A percentile compares a stretch with the other conserved stretches of the same genome.
Conservation (phyloP, 2,329 filamentous ascomycete genomes). For the Remersonia thermophila region DNA sequence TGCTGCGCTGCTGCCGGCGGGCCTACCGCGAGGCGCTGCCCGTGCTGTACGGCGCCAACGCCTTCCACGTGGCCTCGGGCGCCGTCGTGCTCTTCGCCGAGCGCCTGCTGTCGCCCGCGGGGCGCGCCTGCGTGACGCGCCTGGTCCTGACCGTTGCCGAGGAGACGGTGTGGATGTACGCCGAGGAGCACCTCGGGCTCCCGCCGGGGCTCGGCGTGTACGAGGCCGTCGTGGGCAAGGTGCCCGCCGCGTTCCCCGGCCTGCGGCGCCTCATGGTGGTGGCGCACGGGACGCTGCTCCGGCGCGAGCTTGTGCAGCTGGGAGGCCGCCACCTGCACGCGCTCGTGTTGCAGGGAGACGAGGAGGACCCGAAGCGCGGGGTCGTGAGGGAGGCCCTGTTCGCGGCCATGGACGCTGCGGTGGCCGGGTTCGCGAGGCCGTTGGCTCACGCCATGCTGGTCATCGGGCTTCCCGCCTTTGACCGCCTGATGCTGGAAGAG, state of each 20-base stretch:
- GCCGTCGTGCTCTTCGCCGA: conserved; percentile 6
- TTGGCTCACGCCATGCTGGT: conserved; percentile 5
- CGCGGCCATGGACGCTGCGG: conserved; percentile 3
- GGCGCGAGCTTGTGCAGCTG: neutral
- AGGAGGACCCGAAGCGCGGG: too few relatives aligned
- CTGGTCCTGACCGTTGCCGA: conserved; percentile 3
- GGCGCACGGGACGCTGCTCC: neutral
- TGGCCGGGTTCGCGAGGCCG: neutral
- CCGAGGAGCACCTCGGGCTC: conserved; percentile 7
- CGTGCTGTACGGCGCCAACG: conserved; percentile 9
- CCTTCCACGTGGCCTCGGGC: conserved; percentile 7
- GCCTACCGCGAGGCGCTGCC: conserved; percentile 8
- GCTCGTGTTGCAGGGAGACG: too few relatives aligned
- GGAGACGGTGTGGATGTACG: conserved; percentile 5
- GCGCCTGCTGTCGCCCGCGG: neutral
- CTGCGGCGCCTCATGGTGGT: conserved; percentile 3
- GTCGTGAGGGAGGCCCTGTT: conserved; percentile 1
- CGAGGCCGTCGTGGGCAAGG: neutral
- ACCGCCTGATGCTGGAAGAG: conserved; percentile 3
- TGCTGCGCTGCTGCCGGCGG: conserved; percentile 5
- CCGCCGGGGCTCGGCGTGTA: conserved; percentile 5
- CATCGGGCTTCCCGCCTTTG: conserved; percentile 3
- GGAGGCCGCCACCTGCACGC: too few relatives aligned
- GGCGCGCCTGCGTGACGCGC: neutral
- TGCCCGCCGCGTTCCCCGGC: conserved; percentile 7